phyloP scores from a whole-genome alignment of 2,329 filamentous ascomycete genomes.

The Exophiala sp. region DNA sequence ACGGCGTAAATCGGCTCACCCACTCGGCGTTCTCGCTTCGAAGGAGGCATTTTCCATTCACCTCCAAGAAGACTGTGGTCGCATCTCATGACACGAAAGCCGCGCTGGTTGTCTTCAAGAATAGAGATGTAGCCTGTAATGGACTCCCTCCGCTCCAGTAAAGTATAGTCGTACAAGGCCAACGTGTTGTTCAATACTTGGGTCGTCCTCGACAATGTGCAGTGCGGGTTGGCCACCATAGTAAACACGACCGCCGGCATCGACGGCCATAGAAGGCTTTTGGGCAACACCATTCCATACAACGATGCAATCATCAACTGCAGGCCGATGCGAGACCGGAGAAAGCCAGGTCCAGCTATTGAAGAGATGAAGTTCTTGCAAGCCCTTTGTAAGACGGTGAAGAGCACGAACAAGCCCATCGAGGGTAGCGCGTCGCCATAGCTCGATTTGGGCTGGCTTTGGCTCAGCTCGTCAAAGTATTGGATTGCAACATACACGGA shows the following conservation, averaged over 20 bases:
- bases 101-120: conserved; percentile 63
- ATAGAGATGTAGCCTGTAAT: conserved; percentile 90
- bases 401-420: conserved; percentile 60
- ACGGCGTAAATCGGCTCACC: conserved; percentile 89
- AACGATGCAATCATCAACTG: conserved; percentile 60
- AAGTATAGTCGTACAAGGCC: conserved; percentile 58
- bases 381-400: conserved; percentile 46
- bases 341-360: conserved; percentile 55
- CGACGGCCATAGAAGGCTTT: conserved; percentile 59
- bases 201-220: conserved; percentile 57
- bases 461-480: conserved; percentile 49
- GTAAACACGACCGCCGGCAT: conserved; percentile 63
- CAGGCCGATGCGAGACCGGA: conserved; percentile 65
- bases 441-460: conserved; percentile 50
- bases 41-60: conserved; percentile 61
- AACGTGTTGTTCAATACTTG: conserved; percentile 61
- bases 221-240: conserved; percentile 66
- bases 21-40: conserved; percentile 49
- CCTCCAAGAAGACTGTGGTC: conserved; percentile 92
- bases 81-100: conserved; percentile 78
- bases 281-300: conserved; percentile 64
- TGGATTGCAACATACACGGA: conserved; percentile 59
- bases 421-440: conserved; percentile 59
- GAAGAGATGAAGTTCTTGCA: conserved; percentile 39
- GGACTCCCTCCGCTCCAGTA: conserved; percentile 79